Percentiles rank a stretch among this genome's conserved stretches.
phyloP scores from a whole-genome alignment of 2,329 filamentous ascomycete genomes.

The Aspergillus piperis region DNA sequence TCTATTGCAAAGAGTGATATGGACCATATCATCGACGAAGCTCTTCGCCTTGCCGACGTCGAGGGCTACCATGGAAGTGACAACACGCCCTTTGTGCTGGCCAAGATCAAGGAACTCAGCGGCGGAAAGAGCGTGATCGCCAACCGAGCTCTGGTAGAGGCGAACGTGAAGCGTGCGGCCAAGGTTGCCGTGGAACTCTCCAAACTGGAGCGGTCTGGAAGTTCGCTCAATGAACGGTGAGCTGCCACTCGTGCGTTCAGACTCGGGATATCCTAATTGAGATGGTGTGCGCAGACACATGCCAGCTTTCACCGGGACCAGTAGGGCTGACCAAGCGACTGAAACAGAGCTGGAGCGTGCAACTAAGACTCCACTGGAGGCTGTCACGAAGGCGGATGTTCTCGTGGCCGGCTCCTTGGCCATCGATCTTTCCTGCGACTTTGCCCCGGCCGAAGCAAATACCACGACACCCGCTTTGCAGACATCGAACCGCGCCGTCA shows the following conservation, averaged over 20 bases:
- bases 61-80: conserved; percentile 70
- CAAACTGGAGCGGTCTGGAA: conserved; percentile 51
- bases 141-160: conserved; percentile 70
- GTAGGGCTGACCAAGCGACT: conserved; percentile 26
- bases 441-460: conserved; percentile 50
- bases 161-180: conserved; percentile 66
- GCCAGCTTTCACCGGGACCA: conserved; percentile 32
- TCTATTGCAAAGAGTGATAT: conserved; percentile 72
- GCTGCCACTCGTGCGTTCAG: conserved; percentile 27
- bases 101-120: conserved; percentile 76
- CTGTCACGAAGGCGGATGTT: conserved; percentile 58
- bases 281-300: conserved; percentile 38
- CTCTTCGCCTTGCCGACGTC: conserved; percentile 64
- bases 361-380: conserved; percentile 11
- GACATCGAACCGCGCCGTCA: conserved; percentile 83
- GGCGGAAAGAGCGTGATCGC: conserved; percentile 69
- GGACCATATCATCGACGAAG: conserved; percentile 67
- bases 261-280: conserved; percentile 37
- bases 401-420: conserved; percentile 89
- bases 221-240: conserved; percentile 39
- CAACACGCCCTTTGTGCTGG: conserved; percentile 83
- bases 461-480: conserved; percentile 52
- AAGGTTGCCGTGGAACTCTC: conserved; percentile 64
- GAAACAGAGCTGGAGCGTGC: conserved; percentile 19
- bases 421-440: conserved; percentile 85